Evolutionary conservation across 164 flowering plant species (phyloP), one percentile per base, ranked within the genome.

Genomic region (Nelumbo lutea): DNA sequence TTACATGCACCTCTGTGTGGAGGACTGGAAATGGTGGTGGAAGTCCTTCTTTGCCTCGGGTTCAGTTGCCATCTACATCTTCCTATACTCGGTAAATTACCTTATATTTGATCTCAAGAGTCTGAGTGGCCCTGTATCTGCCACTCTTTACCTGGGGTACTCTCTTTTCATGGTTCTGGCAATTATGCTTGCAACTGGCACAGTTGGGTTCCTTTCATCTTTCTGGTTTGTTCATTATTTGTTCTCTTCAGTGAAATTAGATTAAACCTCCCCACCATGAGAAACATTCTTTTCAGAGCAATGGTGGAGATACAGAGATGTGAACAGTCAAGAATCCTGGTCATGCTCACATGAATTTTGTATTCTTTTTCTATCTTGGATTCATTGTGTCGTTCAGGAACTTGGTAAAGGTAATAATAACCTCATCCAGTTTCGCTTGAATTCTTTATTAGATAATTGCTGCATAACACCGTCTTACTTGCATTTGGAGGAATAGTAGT

Each of bases 21-120:
- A 75, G 64, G 78, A 75, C 61, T 75, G 78, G 78, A 62, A 51
- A 14, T 82, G 72, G 79, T 84, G 74, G 70, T 83, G 73, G 71
- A 75, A 75, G 61, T 59, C 77, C 9, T 75, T 75, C 63, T 75
- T 70, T 42, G 73, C 77, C 8, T 75, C 74, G 7, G 78, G 78
- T 6, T 70, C 74, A 10, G 78, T 75, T 63, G 67, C 74, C 7
- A 53, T 75, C 60, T 75, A 75, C 27, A 63, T 75, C 15, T 75
- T 75, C 68, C 27, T 75, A 60, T 75, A 75, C 68, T 75, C 74
- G 39, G 40, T 75, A 39, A 75, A 75, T 51, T 75, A 75, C 52
- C 74, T 75, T 4, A 27, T 75, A 11, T 67, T 70, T 43, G 74
- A 71, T 43, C 71, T 67, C 2, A 67, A 62, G 67, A 71, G 61